phyloP scores from a whole-genome alignment of 2,329 filamentous ascomycete species.

The Neofusicoccum parvum region DNA sequence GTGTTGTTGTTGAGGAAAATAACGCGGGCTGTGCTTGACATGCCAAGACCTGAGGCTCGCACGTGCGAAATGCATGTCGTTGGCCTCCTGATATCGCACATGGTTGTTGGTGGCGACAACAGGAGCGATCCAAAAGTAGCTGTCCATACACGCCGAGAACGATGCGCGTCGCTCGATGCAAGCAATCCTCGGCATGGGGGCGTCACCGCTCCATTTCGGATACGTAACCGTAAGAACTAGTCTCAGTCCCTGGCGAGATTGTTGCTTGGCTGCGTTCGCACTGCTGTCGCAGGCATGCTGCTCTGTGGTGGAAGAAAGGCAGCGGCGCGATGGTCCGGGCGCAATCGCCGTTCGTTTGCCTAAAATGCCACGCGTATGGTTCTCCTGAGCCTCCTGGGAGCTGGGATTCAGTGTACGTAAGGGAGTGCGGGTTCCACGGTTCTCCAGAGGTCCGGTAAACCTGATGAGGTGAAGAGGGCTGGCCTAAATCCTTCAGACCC shows the following conservation, averaged over 20 bases:
- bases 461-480: background rate
- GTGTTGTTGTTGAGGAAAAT: background rate
- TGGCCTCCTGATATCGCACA: background rate
- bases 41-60: background rate
- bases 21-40: background rate
- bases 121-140: background rate
- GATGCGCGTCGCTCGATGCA: conserved; percentile 1
- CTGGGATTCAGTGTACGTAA: conserved; percentile 8
- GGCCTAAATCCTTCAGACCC: conserved; percentile 9
- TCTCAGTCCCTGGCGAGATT: background rate
- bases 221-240: conserved; percentile 1
- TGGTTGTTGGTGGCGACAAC: conserved; percentile 7
- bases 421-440: conserved; percentile 4
- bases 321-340: background rate
- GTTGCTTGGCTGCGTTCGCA: conserved; percentile 2
- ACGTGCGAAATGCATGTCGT: background rate
- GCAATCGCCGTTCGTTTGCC: background rate
- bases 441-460: conserved; percentile 1
- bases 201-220: background rate
- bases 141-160: conserved; percentile 6
- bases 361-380: background rate
- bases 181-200: conserved; percentile 1
- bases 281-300: background rate
- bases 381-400: background rate
- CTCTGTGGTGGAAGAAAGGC: background rate